Evolutionary conservation across 1,139 yeast species (phyloP).

Genomic region (Chernovozyma sophiae-reginae): DNA sequence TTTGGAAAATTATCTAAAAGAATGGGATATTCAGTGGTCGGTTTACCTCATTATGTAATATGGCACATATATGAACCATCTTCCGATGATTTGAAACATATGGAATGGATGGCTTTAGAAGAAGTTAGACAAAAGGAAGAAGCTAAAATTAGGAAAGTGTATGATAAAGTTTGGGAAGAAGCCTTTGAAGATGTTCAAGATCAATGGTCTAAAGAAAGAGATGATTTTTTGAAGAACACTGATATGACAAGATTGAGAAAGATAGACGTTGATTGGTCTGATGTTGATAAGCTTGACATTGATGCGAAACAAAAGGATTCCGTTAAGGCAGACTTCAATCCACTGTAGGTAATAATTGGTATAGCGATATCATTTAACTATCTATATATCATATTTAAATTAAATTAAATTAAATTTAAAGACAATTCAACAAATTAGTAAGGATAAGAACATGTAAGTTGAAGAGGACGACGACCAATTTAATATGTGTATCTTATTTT

Average conservation of each 20-base stretch:
- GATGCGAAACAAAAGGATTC: constrained; percentile 23
- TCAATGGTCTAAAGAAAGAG: constrained; percentile 66
- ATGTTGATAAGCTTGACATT: constrained; percentile 46
- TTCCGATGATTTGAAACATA: constrained; percentile 79
- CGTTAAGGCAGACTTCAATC: constrained; percentile 42
- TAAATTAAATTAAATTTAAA: too few species aligned
- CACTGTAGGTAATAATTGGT: too few species aligned
- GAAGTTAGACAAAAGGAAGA: constrained; percentile 72
- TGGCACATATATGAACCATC: constrained; percentile 95
- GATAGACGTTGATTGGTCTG: constrained; percentile 66
- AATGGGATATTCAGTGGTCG: constrained; percentile 79
- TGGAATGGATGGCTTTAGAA: constrained; percentile 97
- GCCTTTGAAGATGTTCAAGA: constrained; percentile 72
- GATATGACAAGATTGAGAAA: constrained; percentile 51
- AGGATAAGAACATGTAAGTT: too few species aligned
- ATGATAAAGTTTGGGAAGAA: constrained; percentile 69
- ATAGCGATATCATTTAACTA: too few species aligned
- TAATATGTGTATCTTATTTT: too few species aligned
- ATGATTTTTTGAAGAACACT: constrained; percentile 65
- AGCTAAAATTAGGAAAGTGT: constrained; percentile 60
- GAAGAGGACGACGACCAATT: too few species aligned
- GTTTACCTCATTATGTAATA: constrained; percentile 84
- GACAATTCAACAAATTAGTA: too few species aligned
- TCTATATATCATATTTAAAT: too few species aligned
- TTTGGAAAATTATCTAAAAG: constrained; percentile 80